These are phyloP conservation scores for Arabis alpina DNA, from an alignment of 345 rosid species.

Conservation along the genomic window DNA sequence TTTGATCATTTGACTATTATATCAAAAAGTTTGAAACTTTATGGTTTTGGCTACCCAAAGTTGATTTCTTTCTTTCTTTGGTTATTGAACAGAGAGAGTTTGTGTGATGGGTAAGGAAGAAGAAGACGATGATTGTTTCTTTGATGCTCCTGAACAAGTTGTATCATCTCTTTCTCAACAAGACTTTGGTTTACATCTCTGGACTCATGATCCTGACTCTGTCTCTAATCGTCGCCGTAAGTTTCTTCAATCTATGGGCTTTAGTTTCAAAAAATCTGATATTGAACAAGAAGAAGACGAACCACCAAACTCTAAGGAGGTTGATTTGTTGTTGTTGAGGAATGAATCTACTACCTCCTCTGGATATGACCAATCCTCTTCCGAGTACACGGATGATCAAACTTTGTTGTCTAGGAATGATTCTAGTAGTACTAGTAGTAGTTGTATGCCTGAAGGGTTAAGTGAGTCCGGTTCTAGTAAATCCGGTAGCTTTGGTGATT, in stretches of 20 bases:
- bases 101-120: conserved; percentile 39
- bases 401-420: conserved; percentile 18
- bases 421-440: conserved; percentile 3
- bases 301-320: conserved; percentile 13
- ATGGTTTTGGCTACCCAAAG: conserved; percentile 41
- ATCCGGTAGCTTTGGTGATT: conserved; percentile 39
- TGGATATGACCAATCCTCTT: conserved; percentile 38
- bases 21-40: not conserved
- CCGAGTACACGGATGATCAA: conserved; percentile 26
- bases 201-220: conserved; percentile 50
- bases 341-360: conserved; percentile 48
- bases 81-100: conserved; percentile 49
- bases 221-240: conserved; percentile 48
- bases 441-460: conserved; percentile 23
- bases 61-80: conserved; percentile 18
- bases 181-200: conserved; percentile 33
- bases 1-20: conserved; percentile 12
- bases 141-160: conserved; percentile 63
- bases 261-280: conserved; percentile 32
- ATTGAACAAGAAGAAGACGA: not conserved
- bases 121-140: conserved; percentile 65
- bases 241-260: conserved; percentile 54
- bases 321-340: conserved; percentile 44
- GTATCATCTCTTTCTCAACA: conserved; percentile 35
- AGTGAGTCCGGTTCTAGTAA: conserved; percentile 33